Conservation (phyloP, 2,329 filamentous ascomycete genomes). For the Hypoxylon sp. region DNA sequence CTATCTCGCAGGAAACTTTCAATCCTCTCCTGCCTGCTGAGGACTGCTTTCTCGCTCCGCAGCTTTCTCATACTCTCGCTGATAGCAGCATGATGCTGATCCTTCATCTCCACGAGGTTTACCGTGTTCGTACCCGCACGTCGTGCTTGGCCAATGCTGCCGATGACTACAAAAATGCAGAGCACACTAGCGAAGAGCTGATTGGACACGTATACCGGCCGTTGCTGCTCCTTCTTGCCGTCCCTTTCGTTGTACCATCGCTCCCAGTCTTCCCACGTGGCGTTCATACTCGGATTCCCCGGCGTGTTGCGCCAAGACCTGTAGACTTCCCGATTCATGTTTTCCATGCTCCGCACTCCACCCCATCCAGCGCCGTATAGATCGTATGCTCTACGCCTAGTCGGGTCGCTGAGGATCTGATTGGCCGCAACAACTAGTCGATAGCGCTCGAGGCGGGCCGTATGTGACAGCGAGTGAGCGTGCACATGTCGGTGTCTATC, state of each 20-base stretch:
- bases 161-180: slow-evolving; percentile 75
- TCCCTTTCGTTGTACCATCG: slow-evolving; percentile 73
- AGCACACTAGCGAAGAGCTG: slow-evolving; percentile 81
- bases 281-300: slow-evolving; percentile 73
- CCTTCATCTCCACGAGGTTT: slow-evolving; percentile 74
- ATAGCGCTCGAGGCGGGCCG: slow-evolving; percentile 86
- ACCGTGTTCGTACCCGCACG: slow-evolving; percentile 73
- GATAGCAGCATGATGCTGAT: slow-evolving; percentile 75
- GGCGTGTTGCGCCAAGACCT: slow-evolving; percentile 62
- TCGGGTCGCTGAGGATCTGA: slow-evolving; percentile 84
- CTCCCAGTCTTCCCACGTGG: slow-evolving; percentile 99
- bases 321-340: slow-evolving; percentile 57
- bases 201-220: slow-evolving; percentile 79
- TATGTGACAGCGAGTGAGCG: slow-evolving; percentile 64
- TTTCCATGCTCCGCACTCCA: slow-evolving; percentile 64
- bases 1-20: slow-evolving; percentile 81
- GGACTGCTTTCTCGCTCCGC: slow-evolving; percentile 64
- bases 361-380: slow-evolving; percentile 84
- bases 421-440: slow-evolving; percentile 89
- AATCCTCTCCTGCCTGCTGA: slow-evolving; percentile 75
- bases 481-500: slow-evolving; percentile 69
- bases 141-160: slow-evolving; percentile 77
- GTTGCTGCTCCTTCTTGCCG: slow-evolving; percentile 62
- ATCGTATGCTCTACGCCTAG: slow-evolving; percentile 86
- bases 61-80: slow-evolving; percentile 69